Evolutionary conservation across 768 basidiomycete genomes (phyloP).

Genomic region (Phanerochaete sordida): DNA sequence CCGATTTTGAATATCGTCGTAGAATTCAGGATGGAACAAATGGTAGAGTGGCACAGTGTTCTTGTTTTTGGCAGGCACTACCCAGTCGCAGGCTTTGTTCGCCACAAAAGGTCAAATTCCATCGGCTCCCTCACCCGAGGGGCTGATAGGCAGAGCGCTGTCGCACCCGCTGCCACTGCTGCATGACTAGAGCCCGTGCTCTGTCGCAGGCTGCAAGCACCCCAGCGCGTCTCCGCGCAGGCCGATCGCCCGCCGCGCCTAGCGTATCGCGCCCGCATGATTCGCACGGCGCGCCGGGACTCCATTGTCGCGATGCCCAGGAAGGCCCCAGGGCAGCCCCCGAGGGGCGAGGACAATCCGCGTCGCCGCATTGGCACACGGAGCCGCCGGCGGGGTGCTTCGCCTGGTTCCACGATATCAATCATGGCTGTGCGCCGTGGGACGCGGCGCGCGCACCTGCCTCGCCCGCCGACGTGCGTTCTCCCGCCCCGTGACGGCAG

Average conservation of each 20-base stretch:
- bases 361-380: not conserved
- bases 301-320: not conserved
- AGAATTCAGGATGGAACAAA: not conserved
- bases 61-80: not conserved
- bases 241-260: not conserved
- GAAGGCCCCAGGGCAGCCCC: not conserved
- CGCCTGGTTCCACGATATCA: not conserved
- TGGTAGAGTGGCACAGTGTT: not conserved
- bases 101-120: not conserved
- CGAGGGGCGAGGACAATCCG: not conserved
- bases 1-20: not conserved
- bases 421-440: constrained; percentile 2
- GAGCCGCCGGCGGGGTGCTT: not conserved
- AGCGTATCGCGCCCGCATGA: not conserved
- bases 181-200: too few relatives aligned
- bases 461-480: not conserved
- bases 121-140: not conserved
- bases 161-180: too few relatives aligned
- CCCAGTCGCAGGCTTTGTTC: not conserved
- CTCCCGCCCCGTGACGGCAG: not conserved
- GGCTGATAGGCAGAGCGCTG: not conserved
- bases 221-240: not conserved
- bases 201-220: not conserved
- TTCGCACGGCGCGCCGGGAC: not conserved
- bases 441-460: not conserved